These are phyloP conservation scores for Penicillium coffeae DNA, from an alignment of 495 filamentous ascomycete species.

Conservation along the genomic window DNA sequence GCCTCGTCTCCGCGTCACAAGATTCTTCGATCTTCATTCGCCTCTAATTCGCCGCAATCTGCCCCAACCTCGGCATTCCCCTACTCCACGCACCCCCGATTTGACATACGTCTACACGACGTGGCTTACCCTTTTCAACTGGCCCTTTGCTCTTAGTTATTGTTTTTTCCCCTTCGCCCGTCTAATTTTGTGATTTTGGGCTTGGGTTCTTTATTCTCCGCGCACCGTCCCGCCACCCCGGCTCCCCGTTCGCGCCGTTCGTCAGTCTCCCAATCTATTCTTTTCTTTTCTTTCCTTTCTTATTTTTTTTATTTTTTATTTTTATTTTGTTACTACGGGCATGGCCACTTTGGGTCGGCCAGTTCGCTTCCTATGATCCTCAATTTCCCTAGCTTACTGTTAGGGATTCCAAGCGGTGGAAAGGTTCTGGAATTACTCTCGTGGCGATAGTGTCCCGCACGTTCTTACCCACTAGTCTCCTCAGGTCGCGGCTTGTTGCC, in stretches of 20 bases:
- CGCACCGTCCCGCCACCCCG: not conserved
- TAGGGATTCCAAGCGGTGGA: not conserved
- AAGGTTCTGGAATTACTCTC: not conserved
- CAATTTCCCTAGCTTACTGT: not conserved
- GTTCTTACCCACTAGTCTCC: not conserved
- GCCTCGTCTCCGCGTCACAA: conserved; percentile 4
- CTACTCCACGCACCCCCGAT: conserved; percentile 12
- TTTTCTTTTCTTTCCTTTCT: not conserved
- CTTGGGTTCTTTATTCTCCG: not conserved
- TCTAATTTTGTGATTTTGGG: not conserved
- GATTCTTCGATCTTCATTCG: conserved; percentile 22
- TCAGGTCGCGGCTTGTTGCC: not conserved
- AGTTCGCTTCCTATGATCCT: not conserved
- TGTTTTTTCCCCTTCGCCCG: not conserved
- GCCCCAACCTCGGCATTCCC: conserved; percentile 26
- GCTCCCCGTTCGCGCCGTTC: too few species aligned
- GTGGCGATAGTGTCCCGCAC: not conserved
- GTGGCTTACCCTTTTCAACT: conserved; percentile 3
- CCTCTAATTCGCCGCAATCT: conserved; percentile 9
- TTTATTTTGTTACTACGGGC: not conserved
- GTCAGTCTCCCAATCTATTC: too few species aligned
- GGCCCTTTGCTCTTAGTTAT: not conserved
- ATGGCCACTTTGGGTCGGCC: not conserved
- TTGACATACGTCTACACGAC: conserved; percentile 14
- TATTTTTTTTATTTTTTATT: conserved; percentile 3